Evolutionary conservation across 176 grass and related monocot genomes (phyloP).

Genomic region (Ananas comosus): DNA sequence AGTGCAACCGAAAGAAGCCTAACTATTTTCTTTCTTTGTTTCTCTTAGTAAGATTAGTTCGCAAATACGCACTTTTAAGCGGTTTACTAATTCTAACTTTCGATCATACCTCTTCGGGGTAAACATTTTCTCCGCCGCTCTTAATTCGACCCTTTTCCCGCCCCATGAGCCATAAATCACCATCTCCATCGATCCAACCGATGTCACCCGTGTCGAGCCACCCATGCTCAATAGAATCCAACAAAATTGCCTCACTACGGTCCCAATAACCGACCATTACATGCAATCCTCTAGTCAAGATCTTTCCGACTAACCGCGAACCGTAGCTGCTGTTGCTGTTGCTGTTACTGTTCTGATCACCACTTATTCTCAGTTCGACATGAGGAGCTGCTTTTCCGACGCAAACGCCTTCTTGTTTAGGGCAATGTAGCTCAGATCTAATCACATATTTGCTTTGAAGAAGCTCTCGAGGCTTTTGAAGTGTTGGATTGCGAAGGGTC

Average conservation of each 20-base stretch:
- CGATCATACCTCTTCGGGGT: conserved; percentile 70
- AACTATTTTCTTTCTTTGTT: too few species aligned
- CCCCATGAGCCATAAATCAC: conserved; percentile 67
- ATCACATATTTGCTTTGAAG: background rate
- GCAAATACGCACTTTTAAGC: too few species aligned
- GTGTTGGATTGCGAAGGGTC: conserved; percentile 27
- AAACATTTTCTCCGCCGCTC: conserved; percentile 86
- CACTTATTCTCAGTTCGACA: conserved; percentile 42
- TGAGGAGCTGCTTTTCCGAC: conserved; percentile 77
- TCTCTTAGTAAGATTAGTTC: too few species aligned
- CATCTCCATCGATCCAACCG: conserved; percentile 53
- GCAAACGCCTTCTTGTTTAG: conserved; percentile 23
- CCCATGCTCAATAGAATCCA: conserved; percentile 27
- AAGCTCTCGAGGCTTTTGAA: conserved; percentile 11
- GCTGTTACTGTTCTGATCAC: background rate
- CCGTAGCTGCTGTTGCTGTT: background rate
- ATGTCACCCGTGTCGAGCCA: conserved; percentile 84
- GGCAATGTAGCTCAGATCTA: background rate
- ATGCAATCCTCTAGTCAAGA: conserved; percentile 83
- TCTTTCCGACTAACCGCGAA: conserved; percentile 33
- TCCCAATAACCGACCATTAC: conserved; percentile 76
- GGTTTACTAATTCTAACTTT: background rate
- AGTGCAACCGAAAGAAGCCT: background rate
- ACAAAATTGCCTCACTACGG: conserved; percentile 14
- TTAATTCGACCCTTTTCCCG: conserved; percentile 72